Conservation (phyloP, 202 grass and related monocot genomes). For the Setaria viridis region DNA sequence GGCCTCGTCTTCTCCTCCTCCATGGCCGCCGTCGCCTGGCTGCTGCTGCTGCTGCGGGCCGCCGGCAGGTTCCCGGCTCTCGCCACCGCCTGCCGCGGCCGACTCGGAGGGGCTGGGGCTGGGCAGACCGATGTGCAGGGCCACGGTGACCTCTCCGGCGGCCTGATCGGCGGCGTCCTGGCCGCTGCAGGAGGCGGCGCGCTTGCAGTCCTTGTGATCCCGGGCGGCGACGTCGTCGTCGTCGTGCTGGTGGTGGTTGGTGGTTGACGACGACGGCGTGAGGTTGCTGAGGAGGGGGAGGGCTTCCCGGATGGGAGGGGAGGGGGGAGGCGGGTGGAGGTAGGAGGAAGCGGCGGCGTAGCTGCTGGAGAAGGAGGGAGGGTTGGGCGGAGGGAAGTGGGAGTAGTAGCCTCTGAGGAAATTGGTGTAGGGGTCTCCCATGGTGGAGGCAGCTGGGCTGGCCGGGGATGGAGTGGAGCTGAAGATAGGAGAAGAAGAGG, state of each 20-base stretch:
- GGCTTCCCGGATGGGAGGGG: conserved; percentile 72
- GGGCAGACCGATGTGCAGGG: conserved; percentile 79
- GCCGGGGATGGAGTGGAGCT: conserved; percentile 32
- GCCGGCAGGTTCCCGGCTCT: background rate
- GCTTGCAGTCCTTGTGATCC: conserved; percentile 9
- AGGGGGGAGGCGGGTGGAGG: conserved; percentile 48
- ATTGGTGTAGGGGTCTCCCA: conserved; percentile 79
- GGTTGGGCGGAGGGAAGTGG: conserved; percentile 41
- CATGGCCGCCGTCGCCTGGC: conserved; percentile 33
- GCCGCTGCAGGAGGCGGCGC: background rate
- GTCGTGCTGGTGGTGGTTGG: background rate
- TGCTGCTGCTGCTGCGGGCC: conserved; percentile 1
- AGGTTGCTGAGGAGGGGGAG: conserved; percentile 72
- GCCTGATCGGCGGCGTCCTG: conserved; percentile 6
- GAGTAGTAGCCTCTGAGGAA: conserved; percentile 65
- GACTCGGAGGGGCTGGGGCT: conserved; percentile 42
- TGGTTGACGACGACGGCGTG: conserved; percentile 42
- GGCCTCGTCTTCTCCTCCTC: conserved; percentile 10
- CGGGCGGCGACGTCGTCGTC: background rate
- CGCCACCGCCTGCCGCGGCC: conserved; percentile 18
- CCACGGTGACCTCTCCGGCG: conserved; percentile 63
- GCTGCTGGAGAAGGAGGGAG: conserved; percentile 45
- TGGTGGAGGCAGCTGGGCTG: conserved; percentile 21
- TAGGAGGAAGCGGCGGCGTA: conserved; percentile 35
- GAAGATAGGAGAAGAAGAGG: conserved; percentile 27